Evolutionary conservation across 495 filamentous ascomycete species (phyloP).

Genomic region (Baudoinia panamericana): DNA sequence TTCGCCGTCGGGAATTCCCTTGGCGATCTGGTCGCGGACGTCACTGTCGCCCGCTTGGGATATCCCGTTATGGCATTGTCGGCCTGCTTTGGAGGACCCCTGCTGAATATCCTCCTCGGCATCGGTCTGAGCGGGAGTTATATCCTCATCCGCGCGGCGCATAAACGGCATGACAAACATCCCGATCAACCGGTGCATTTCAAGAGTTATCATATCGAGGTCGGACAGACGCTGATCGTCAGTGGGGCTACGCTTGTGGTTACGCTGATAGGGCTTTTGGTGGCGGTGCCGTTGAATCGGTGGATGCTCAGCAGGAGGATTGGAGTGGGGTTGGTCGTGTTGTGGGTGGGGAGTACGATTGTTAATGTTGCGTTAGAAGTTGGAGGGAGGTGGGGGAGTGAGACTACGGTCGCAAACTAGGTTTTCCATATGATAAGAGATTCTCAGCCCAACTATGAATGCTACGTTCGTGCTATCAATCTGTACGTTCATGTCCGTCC

Average conservation of each 20-base stretch:
- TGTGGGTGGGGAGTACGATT: constrained; percentile 77
- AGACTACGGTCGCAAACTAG: no score
- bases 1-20: constrained; percentile 95
- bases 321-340: constrained; percentile 64
- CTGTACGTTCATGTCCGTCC: no score
- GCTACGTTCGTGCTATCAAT: no score
- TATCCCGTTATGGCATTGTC: constrained; percentile 95
- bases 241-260: constrained; percentile 66
- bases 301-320: constrained; percentile 84
- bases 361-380: constrained; percentile 76
- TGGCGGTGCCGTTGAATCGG: constrained; percentile 69
- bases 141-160: constrained; percentile 55
- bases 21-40: constrained; percentile 86
- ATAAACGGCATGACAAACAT: constrained; percentile 42
- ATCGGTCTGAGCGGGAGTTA: constrained; percentile 81
- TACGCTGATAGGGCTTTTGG: constrained; percentile 64
- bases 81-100: constrained; percentile 92
- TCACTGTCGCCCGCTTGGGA: constrained; percentile 83
- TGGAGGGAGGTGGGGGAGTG: constrained; percentile 7
- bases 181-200: constrained; percentile 37
- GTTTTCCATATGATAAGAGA: no score
- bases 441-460: no score
- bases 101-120: constrained; percentile 94
- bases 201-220: constrained; percentile 57
- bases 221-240: constrained; percentile 72